Percentiles rank a stretch among this genome's conserved stretches.
Conservation (phyloP, 192 early-diverging fungal genomes). For the Mortierella alpina region DNA sequence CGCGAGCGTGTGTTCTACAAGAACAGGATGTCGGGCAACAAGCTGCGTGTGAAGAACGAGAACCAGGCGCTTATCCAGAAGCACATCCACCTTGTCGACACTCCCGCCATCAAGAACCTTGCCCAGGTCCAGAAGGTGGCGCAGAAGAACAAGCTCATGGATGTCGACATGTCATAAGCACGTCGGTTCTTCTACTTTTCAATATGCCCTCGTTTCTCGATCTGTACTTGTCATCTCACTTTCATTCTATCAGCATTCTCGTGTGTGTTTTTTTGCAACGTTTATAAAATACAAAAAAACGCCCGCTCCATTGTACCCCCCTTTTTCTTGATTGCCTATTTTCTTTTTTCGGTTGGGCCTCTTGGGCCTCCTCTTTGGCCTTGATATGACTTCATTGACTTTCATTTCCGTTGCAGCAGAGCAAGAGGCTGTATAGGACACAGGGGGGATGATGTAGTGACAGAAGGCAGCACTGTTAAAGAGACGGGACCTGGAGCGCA, state of each 20-base stretch:
- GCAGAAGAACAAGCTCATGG: slow-evolving; percentile 60
- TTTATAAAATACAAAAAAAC: too few species aligned
- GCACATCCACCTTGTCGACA: slow-evolving; percentile 88
- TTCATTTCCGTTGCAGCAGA: too few species aligned
- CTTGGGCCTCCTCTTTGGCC: too few species aligned
- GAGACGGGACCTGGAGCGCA: too few species aligned
- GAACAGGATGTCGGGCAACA: slow-evolving; percentile 90
- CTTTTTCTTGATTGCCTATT: too few species aligned
- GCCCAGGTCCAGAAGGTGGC: slow-evolving; percentile 74
- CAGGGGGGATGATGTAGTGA: too few species aligned
- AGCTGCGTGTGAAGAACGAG: slow-evolving; percentile 80
- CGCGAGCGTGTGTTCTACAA: slow-evolving; percentile 95
- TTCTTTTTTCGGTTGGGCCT: too few species aligned
- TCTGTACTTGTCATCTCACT: background rate
- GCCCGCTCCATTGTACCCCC: too few species aligned
- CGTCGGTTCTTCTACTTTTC: background rate
- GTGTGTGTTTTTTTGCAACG: too few species aligned
- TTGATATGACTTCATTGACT: too few species aligned
- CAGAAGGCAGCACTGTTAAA: too few species aligned
- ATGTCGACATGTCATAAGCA: slow-evolving; percentile 74
- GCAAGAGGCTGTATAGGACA: too few species aligned
- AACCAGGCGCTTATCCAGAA: slow-evolving; percentile 83
- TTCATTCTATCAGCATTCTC: background rate
- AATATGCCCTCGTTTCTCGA: background rate
- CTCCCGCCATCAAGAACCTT: slow-evolving; percentile 67